Percentiles rank a stretch among this genome's conserved stretches.
Evolutionary conservation across 2,329 filamentous ascomycete species (phyloP).

Genomic region (Ophiocordyceps polyrhachis-furcata): DNA sequence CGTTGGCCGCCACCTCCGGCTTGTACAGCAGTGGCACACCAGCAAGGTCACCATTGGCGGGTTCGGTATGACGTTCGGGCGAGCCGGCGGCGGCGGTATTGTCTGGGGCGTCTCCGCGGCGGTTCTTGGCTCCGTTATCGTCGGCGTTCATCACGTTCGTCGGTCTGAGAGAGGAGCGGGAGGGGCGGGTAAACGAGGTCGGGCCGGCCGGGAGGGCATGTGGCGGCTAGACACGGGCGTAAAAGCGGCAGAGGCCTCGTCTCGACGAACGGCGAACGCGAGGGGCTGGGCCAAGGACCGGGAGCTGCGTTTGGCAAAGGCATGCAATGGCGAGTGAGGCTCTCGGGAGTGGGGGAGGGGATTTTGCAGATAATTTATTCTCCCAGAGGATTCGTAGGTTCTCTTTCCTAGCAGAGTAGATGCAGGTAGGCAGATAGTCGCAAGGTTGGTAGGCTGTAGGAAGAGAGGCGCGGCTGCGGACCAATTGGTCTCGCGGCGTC

Average conservation of each 20-base stretch:
- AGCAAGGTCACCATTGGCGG: not conserved
- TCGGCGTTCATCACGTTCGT: not conserved
- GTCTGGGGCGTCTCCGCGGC: not conserved
- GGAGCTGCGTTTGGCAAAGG: too few species aligned
- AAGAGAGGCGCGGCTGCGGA: not conserved
- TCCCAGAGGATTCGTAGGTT: too few species aligned
- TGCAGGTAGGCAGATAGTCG: too few species aligned
- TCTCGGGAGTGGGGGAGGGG: too few species aligned
- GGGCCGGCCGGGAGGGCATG: not conserved
- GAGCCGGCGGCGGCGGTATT: not conserved
- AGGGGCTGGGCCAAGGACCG: too few species aligned
- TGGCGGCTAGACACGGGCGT: not conserved
- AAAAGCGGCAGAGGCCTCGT: not conserved
- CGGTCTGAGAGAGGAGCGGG: not conserved
- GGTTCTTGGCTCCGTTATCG: not conserved
- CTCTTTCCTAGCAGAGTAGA: too few species aligned
- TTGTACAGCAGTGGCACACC: slow-evolving; percentile 7
- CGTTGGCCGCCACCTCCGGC: slow-evolving; percentile 5
- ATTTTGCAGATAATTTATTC: too few species aligned
- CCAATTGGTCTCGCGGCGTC: not conserved
- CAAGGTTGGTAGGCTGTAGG: too few species aligned
- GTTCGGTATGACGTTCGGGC: not conserved
- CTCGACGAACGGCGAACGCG: too few species aligned
- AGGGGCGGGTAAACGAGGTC: not conserved
- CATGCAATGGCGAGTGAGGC: too few species aligned